Evolutionary conservation across 345 rosid genomes (phyloP), one percentile per base, ranked within the genome.

Genomic region (Chamaenerion angustifolium): DNA sequence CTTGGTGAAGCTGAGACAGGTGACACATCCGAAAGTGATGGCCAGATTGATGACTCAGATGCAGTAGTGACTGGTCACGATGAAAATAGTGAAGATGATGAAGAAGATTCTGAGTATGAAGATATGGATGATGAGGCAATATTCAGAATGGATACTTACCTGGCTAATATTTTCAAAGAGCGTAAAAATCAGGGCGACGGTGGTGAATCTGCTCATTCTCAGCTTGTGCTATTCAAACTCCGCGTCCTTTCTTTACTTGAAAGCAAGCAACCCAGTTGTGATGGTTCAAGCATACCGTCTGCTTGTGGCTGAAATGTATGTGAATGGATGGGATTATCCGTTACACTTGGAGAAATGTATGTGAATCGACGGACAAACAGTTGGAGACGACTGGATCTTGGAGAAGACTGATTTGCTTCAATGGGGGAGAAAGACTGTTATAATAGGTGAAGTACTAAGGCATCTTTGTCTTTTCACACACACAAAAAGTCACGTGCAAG

Each of bases 41-140:
- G 68, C 61, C 90, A 74, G 55, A 75, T 82, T 25, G 96, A 87
- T 70, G 84, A 92, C 62, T 80, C 83, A 8, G 93, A 82, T 71
- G 71, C 76, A 18, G 76, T 64, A 40, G 67, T 45, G 42, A 85
- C 78, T 37, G 71, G 57, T 40, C 68, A 70, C 70, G 76, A 67
- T 58, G 66, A 57, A 55, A 67, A 52, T 40, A 67, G 59, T 69
- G 88, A 71, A 59, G 48, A 25, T 56, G 52, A 70, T 18, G 85
- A 94, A 3, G 95, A 84, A 66, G 88, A 78, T 54, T 87, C 89
- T 49, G 94, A 31, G 37, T 4, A 83, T 68, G 82, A 74, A 43
- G 98, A 77, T 48, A 77, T 88, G 96, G 96, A 93, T 65, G 99
- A 88, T 19, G 95, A 93, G 37, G 95, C 95, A 50, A 93, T 88